Evolutionary conservation across 1,284 basidiomycete species (phyloP).

Genomic region (Bjerkandera adusta): DNA sequence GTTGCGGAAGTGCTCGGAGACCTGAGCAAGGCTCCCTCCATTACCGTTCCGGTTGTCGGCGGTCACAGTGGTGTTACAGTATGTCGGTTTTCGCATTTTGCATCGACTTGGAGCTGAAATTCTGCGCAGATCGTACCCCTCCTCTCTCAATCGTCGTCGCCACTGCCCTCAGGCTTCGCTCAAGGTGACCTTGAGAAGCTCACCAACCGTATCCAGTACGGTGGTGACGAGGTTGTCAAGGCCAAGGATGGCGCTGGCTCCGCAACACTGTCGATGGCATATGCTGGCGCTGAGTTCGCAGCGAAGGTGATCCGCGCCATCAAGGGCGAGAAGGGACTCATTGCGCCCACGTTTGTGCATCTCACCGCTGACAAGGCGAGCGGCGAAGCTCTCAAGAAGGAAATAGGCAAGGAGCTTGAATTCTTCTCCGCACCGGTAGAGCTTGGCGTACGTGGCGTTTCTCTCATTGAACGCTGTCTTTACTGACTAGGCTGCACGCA

Average conservation of each 20-base stretch:
- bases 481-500: conserved; percentile 30
- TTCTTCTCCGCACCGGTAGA: conserved; percentile 87
- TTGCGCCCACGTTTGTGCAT: conserved; percentile 85
- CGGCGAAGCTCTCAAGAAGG: conserved; percentile 57
- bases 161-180: conserved; percentile 56
- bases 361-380: conserved; percentile 75
- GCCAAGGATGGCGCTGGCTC: conserved; percentile 79
- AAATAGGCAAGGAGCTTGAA: conserved; percentile 65
- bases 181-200: conserved; percentile 53
- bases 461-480: conserved; percentile 15
- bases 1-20: conserved; percentile 79
- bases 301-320: conserved; percentile 80
- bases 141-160: conserved; percentile 86
- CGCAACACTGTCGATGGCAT: conserved; percentile 79
- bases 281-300: conserved; percentile 78
- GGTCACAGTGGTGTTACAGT: conserved; percentile 95
- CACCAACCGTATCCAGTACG: conserved; percentile 72
- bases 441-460: conserved; percentile 66
- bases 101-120: not conserved
- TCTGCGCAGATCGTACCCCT: conserved; percentile 83
- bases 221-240: conserved; percentile 80
- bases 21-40: conserved; percentile 58
- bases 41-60: conserved; percentile 90
- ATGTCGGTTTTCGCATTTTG: conserved; percentile 26
- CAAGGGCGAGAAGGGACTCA: conserved; percentile 85